Percentiles rank a stretch among this genome's conserved stretches.
These are phyloP conservation scores for Lentithecium fluviatile DNA, from an alignment of 495 filamentous ascomycete genomes.

Conservation along the genomic window DNA sequence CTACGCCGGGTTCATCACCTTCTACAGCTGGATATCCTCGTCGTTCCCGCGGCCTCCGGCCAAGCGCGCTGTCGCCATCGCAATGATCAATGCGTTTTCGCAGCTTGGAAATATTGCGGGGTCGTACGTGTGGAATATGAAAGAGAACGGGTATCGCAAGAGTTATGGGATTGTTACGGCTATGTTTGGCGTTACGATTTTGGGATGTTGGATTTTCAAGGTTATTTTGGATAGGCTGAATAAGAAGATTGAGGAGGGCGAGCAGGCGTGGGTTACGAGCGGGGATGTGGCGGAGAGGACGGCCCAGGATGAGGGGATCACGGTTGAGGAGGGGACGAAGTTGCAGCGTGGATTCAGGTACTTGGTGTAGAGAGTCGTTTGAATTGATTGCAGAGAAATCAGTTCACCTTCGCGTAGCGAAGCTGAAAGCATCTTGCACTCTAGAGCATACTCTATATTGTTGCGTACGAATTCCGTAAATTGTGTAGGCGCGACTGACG, in stretches of 20 bases:
- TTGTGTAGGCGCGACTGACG: no score
- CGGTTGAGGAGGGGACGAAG: slow-evolving; percentile 13
- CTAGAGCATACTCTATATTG: no score
- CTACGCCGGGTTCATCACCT: slow-evolving; percentile 28
- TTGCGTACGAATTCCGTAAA: no score
- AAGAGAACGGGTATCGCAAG: slow-evolving; percentile 15
- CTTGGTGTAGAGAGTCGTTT: slow-evolving; percentile 11
- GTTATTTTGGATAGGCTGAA: slow-evolving; percentile 8
- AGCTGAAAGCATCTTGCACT: no score
- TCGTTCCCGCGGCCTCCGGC: slow-evolving; percentile 23
- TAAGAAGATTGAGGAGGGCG: slow-evolving; percentile 24
- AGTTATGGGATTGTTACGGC: slow-evolving; percentile 22
- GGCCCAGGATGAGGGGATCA: slow-evolving; percentile 8
- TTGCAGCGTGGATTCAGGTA: slow-evolving; percentile 19
- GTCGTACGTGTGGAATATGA: slow-evolving; percentile 19
- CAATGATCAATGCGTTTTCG: slow-evolving; percentile 20
- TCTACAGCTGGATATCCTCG: slow-evolving; percentile 23
- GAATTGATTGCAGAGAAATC: not conserved
- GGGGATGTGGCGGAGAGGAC: slow-evolving; percentile 17
- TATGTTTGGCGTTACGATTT: slow-evolving; percentile 26
- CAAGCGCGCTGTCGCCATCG: slow-evolving; percentile 26
- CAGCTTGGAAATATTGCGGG: slow-evolving; percentile 24
- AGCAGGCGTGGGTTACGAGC: slow-evolving; percentile 7
- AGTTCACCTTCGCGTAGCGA: no score
- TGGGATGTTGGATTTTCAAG: slow-evolving; percentile 12